A percentile compares a stretch with the other conserved stretches of the same genome.
Evolutionary conservation across 2,329 filamentous ascomycete species (phyloP).

Genomic region (Trichoderma aggressivum): DNA sequence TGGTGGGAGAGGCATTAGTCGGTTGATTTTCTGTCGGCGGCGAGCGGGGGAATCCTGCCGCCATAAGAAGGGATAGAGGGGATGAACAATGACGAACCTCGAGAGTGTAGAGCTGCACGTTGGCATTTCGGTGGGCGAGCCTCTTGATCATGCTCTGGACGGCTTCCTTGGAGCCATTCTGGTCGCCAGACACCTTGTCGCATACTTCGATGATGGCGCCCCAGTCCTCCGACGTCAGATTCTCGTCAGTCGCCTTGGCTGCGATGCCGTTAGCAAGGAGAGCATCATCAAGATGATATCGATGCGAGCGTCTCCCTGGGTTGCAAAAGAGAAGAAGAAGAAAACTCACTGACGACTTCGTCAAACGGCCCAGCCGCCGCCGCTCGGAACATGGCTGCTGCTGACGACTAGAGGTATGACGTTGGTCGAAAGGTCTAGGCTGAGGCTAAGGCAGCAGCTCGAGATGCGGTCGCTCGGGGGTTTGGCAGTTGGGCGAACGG

Average conservation of each 20-base stretch:
- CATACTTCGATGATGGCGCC: slow-evolving; percentile 62
- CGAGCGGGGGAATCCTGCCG: slow-evolving; percentile 12
- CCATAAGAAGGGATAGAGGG: neutral
- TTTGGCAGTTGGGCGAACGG: neutral
- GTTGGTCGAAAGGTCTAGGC: slow-evolving; percentile 9
- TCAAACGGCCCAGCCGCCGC: slow-evolving; percentile 57
- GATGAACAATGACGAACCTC: slow-evolving; percentile 53
- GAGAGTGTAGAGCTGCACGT: slow-evolving; percentile 92
- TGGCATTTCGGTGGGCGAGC: slow-evolving; percentile 88
- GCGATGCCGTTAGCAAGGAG: slow-evolving; percentile 20
- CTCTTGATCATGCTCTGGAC: slow-evolving; percentile 89
- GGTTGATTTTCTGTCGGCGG: neutral
- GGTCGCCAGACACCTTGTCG: slow-evolving; percentile 54
- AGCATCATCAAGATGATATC: neutral
- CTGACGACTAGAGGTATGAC: slow-evolving; percentile 22
- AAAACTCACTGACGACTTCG: slow-evolving; percentile 54
- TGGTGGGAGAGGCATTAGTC: slow-evolving; percentile 31
- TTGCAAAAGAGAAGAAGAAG: too few species aligned
- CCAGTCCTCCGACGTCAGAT: slow-evolving; percentile 80
- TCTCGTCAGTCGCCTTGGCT: slow-evolving; percentile 91
- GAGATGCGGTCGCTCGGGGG: neutral
- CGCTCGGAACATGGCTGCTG: slow-evolving; percentile 55
- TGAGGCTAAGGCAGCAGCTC: neutral
- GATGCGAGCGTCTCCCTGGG: neutral
- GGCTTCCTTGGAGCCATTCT: slow-evolving; percentile 70